Conservation (phyloP, 768 basidiomycete species). For the Boletales sp. region DNA sequence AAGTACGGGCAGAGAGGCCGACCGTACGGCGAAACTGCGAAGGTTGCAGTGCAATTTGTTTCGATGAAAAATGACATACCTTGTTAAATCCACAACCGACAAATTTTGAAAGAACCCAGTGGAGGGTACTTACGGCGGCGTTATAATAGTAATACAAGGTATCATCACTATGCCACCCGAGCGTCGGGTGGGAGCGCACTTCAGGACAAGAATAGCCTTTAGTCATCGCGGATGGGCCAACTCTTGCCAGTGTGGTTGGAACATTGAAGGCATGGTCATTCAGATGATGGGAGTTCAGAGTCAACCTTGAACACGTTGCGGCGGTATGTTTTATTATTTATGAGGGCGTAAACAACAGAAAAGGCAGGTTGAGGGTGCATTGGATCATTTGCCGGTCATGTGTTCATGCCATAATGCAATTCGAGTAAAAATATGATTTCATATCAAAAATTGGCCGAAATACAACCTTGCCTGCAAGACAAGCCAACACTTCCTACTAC, state of each 20-base stretch:
- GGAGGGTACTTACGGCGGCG: background rate
- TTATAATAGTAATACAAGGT: conserved; percentile 21
- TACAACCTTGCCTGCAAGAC: background rate
- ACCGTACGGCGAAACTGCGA: background rate
- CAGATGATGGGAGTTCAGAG: conserved; percentile 10
- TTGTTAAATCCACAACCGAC: background rate
- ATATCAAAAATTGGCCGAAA: too few relatives aligned
- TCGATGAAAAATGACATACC: background rate
- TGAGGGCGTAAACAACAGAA: too few relatives aligned
- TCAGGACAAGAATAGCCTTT: background rate
- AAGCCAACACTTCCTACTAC: background rate
- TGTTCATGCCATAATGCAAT: too few relatives aligned
- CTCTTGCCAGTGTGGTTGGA: background rate
- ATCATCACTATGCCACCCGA: conserved; percentile 6
- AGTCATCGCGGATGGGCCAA: background rate
- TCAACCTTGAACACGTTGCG: conserved; percentile 1
- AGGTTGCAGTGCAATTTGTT: background rate
- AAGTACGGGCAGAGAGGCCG: background rate
- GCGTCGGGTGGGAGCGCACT: background rate
- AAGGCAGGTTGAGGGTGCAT: too few relatives aligned
- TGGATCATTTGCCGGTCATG: too few relatives aligned
- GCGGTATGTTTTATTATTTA: background rate
- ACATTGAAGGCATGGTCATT: background rate
- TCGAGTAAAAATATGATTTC: too few relatives aligned
- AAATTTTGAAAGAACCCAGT: background rate